Evolutionary conservation across 192 early-diverging fungal genomes (phyloP).

Genomic region (Mycoemilia scoparia): DNA sequence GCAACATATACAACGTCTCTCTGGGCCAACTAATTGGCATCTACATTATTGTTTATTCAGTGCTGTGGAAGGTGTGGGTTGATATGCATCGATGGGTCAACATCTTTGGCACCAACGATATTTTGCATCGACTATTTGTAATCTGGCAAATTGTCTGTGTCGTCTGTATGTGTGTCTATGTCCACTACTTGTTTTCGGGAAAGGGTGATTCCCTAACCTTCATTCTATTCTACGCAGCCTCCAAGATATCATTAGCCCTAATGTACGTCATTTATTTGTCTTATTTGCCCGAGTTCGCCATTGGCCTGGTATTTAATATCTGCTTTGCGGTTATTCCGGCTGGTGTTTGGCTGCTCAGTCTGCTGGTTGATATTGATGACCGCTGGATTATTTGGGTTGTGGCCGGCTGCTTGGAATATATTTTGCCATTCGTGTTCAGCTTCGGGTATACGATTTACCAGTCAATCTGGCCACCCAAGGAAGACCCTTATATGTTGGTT

Average conservation of each 20-base stretch:
- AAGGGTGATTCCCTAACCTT: neutral
- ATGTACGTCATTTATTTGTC: neutral
- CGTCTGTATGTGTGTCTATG: neutral
- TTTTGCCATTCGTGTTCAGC: no score
- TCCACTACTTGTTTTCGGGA: no score
- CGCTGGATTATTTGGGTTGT: neutral
- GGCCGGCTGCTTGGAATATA: neutral
- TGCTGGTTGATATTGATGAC: neutral
- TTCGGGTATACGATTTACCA: no score
- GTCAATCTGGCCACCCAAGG: neutral
- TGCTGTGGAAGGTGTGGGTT: neutral
- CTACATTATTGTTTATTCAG: neutral
- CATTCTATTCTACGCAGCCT: neutral
- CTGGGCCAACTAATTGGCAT: neutral
- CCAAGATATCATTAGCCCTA: neutral
- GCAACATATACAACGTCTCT: neutral
- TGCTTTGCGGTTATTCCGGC: neutral
- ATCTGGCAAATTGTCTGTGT: neutral
- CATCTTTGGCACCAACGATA: neutral
- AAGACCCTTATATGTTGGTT: no score
- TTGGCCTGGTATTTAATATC: neutral
- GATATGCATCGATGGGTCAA: neutral
- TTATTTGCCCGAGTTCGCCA: neutral
- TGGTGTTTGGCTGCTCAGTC: neutral
- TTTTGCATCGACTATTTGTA: neutral